phyloP scores from a whole-genome alignment of 139 green algal species.

The Bryopsis sp. region DNA sequence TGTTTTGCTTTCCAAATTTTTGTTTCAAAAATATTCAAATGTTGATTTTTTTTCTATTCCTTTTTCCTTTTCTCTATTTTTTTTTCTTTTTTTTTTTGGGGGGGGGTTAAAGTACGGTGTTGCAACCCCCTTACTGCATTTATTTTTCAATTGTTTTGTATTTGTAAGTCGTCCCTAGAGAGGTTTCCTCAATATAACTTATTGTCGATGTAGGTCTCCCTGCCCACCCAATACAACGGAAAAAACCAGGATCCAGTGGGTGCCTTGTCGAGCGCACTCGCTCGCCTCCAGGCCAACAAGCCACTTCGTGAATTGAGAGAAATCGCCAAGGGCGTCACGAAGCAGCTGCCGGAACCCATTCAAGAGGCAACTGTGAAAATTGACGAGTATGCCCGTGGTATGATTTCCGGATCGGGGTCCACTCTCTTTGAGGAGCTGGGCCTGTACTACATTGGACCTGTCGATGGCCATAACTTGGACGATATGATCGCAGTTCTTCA shows the following conservation, averaged over 20 bases:
- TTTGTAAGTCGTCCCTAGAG: no score
- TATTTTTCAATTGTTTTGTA: no score
- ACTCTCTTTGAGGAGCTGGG: slow-evolving; percentile 99
- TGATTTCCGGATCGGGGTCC: slow-evolving; percentile 87
- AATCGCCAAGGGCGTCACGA: slow-evolving; percentile 95
- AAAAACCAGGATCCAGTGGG: slow-evolving; percentile 94
- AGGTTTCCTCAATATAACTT: no score
- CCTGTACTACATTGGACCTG: slow-evolving; percentile 98
- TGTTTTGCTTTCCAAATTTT: no score
- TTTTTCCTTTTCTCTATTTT: no score
- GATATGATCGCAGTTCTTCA: slow-evolving; percentile 75
- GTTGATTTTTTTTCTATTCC: no score
- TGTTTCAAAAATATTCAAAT: no score
- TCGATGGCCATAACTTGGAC: slow-evolving; percentile 95
- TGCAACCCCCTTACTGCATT: no score
- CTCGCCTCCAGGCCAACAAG: slow-evolving; percentile 78
- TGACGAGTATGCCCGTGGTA: slow-evolving; percentile 97
- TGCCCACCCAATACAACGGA: slow-evolving; percentile 96
- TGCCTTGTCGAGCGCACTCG: slow-evolving; percentile 79
- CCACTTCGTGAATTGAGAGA: slow-evolving; percentile 93
- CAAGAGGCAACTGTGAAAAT: slow-evolving; percentile 93
- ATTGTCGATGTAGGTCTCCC: slow-evolving; percentile 66
- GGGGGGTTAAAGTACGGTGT: no score
- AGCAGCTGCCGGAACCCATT: slow-evolving; percentile 79
- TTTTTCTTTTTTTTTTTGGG: no score